Percentiles rank a stretch among this genome's conserved stretches.
Evolutionary conservation across 306 rosid species (phyloP).

Genomic region (Fagus sylvatica): DNA sequence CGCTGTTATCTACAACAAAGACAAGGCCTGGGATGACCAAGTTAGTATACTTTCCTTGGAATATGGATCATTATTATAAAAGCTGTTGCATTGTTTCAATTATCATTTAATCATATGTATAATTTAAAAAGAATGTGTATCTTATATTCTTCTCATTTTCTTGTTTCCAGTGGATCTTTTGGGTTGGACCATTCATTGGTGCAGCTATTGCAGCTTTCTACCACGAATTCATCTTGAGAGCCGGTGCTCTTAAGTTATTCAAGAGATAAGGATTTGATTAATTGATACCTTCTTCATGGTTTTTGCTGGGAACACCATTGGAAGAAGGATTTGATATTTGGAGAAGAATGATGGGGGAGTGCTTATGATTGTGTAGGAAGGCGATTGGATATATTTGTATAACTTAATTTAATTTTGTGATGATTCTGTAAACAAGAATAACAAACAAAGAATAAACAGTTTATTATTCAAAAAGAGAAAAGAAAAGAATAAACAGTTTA

Average conservation of each 20-base stretch:
- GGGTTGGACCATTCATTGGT: constrained; percentile 95
- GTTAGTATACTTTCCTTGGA: constrained; percentile 38
- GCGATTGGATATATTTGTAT: too few species aligned
- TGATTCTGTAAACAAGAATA: too few species aligned
- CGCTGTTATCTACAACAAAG: constrained; percentile 62
- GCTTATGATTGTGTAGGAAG: constrained; percentile 13
- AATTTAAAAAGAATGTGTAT: too few species aligned
- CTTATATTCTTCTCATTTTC: neutral
- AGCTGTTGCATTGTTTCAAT: neutral
- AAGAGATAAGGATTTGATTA: constrained; percentile 45
- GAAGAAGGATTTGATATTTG: constrained; percentile 22
- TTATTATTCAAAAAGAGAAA: too few species aligned
- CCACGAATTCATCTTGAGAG: constrained; percentile 88
- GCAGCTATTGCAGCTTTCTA: constrained; percentile 96
- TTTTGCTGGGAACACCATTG: constrained; percentile 5
- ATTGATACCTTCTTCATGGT: constrained; percentile 7
- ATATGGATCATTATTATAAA: neutral
- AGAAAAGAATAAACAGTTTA: too few species aligned
- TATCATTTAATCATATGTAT: too few species aligned
- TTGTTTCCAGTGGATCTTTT: constrained; percentile 79
- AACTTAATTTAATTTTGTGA: too few species aligned
- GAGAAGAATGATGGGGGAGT: constrained; percentile 20
- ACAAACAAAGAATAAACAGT: too few species aligned
- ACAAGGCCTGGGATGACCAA: constrained; percentile 74
- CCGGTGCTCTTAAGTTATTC: constrained; percentile 93